Evolutionary conservation across 1,284 basidiomycete genomes (phyloP).

Genomic region (Cutaneotrichosporon sp.): DNA sequence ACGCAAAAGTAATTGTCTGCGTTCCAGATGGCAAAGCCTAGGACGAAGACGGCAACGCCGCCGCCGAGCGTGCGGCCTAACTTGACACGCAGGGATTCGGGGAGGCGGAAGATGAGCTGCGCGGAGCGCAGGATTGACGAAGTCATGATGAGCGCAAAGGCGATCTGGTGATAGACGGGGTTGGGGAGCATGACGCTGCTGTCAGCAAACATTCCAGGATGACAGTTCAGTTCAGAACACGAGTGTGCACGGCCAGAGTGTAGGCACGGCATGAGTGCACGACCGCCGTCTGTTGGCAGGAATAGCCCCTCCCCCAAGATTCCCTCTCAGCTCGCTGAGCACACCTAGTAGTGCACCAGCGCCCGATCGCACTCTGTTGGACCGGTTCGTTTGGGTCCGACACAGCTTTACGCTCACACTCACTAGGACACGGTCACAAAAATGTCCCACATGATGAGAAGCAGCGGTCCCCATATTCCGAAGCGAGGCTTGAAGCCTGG

Average conservation of each 20-base stretch:
- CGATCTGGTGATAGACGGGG: conserved; percentile 59
- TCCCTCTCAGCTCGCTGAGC: neutral
- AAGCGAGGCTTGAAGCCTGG: conserved; percentile 41
- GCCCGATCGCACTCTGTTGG: neutral
- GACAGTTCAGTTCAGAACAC: neutral
- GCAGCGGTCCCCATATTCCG: conserved; percentile 37
- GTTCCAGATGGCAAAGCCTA: conserved; percentile 58
- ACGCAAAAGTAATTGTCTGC: conserved; percentile 58
- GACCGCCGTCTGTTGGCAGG: neutral
- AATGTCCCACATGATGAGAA: conserved; percentile 40
- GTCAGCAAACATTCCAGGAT: neutral
- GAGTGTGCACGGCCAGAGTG: neutral
- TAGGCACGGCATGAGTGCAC: neutral
- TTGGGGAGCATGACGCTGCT: conserved; percentile 55
- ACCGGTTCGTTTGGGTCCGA: no score
- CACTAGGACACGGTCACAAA: conserved; percentile 53
- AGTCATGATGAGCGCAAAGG: conserved; percentile 55
- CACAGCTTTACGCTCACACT: conserved; percentile 21
- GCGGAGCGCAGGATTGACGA: conserved; percentile 38
- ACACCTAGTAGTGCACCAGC: neutral
- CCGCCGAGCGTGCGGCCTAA: conserved; percentile 34
- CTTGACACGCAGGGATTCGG: conserved; percentile 27
- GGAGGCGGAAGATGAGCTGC: conserved; percentile 40
- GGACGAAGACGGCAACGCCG: conserved; percentile 47
- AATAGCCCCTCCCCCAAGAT: no score